Base-by-base conservation (phyloP, 108 stramenopile genomes). In the Cyclotella sp. region DNA sequence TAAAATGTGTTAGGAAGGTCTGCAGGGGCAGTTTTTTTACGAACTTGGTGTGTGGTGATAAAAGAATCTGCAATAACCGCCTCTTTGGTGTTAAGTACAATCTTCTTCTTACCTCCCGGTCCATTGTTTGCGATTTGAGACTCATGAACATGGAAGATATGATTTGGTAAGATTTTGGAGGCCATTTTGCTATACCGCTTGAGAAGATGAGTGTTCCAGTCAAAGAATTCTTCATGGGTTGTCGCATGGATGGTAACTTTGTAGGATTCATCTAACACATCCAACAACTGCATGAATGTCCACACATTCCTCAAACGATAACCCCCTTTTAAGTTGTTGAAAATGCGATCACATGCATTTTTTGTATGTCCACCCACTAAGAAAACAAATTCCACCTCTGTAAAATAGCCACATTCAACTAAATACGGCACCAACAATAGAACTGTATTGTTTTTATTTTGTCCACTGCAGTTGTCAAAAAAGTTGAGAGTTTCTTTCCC, bases 381-480 rank as follows among this genome's bases (percentile, higher is more conserved):
- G 19, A 51, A 51, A 3, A 51, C 16, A 19, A 16, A 16, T 19
- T 19, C n/a, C n/a, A 51, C 49, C 49, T 51, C 19, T 3, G 8
- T 19, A 19, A 51, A 51, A 19, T 51, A 51, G n/a, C 49, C n/a
- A 19, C 19, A 19, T 51, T 51, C 49, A 1, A 51, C 49, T 19
- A 51, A 51, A 3, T 19, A 51, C 3, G 16, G 19, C 8, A 51
- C n/a, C 16, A 51, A 1, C 16, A 16, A 16, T 16, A 51, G 49
- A 51, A 51, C 49, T 7, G 19, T 19, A 19, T 19, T 16, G 49
- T 51, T 51, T 51, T 51, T 51, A 19, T 51, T 51, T 51, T 51
- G 49, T 7, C 49, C 49, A 51, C 8, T 51, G 49, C 6, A 51
- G 49, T 51, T 51, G 49, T 51, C 49, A 51, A 51, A 51, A 51